A percentile compares a stretch with the other conserved stretches of the same genome.
Evolutionary conservation across 1,139 yeast species (phyloP).

Genomic region (Wickerhamomyces sp.): DNA sequence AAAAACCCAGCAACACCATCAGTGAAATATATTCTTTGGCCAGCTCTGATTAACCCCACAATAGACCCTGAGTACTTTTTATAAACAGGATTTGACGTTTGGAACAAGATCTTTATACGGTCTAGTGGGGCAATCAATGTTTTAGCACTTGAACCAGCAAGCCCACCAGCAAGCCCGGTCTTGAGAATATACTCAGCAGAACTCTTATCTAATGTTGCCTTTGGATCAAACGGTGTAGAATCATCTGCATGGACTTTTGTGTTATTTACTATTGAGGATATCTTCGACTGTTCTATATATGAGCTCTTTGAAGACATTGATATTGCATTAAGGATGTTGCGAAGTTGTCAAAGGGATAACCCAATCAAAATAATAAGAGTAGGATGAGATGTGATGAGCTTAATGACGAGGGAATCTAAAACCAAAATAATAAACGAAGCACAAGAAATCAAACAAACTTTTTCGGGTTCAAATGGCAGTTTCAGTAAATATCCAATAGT

Average conservation of each 20-base stretch:
- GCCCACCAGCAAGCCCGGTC: constrained; percentile 91
- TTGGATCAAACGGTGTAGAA: constrained; percentile 15
- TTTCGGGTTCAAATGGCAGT: too few species aligned
- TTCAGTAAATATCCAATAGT: too few species aligned
- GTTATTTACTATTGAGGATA: constrained; percentile 5
- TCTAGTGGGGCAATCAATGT: constrained; percentile 94
- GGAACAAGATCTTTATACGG: constrained; percentile 89
- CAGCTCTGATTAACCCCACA: constrained; percentile 72
- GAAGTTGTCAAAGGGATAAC: too few species aligned
- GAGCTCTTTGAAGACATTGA: constrained; percentile 1
- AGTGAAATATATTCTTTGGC: constrained; percentile 52
- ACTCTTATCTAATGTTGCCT: constrained; percentile 48
- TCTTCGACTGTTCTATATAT: constrained; percentile 1
- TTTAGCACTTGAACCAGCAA: constrained; percentile 94
- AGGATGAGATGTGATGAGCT: neutral
- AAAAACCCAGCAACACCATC: constrained; percentile 84
- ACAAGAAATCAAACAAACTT: too few species aligned
- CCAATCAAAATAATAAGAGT: too few species aligned
- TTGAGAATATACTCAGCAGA: constrained; percentile 73
- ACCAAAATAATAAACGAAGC: too few species aligned
- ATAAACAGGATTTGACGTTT: constrained; percentile 90
- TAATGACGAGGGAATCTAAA: neutral
- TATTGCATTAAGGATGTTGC: neutral
- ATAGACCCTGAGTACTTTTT: constrained; percentile 75
- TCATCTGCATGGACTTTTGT: constrained; percentile 16